Conservation (phyloP, 139 green algal species). For the Chlamydomonas applanata region DNA sequence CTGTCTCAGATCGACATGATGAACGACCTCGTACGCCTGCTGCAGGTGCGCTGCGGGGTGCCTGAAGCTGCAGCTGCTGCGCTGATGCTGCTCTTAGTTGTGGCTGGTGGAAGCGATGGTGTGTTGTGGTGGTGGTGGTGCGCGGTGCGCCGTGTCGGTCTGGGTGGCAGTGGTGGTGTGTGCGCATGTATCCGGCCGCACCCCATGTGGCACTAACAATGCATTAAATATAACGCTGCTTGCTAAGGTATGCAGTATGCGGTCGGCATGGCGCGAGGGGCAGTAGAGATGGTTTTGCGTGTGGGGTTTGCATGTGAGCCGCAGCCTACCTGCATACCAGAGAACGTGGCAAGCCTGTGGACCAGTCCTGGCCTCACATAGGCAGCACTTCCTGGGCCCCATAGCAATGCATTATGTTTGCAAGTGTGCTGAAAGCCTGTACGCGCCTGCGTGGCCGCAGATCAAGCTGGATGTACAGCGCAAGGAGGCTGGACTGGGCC, state of each 20-base stretch:
- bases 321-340: not conserved
- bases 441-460: not conserved
- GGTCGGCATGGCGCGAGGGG: too few species aligned
- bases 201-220: too few species aligned
- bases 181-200: too few species aligned
- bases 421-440: not conserved
- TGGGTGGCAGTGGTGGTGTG: too few species aligned
- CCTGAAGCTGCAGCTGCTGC: not conserved
- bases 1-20: constrained; percentile 54
- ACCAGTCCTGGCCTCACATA: too few species aligned
- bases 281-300: not conserved
- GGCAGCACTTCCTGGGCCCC: not conserved
- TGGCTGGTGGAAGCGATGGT: too few species aligned
- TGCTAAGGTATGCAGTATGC: too few species aligned
- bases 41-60: constrained; percentile 29
- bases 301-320: not conserved
- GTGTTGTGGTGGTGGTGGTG: too few species aligned
- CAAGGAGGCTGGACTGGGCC: not conserved
- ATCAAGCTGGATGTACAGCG: constrained; percentile 10
- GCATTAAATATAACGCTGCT: too few species aligned
- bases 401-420: not conserved
- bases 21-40: constrained; percentile 44
- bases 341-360: not conserved
- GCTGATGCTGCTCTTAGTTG: too few species aligned
- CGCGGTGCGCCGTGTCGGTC: too few species aligned